Conservation (phyloP, 2,329 filamentous ascomycete genomes). For the Trichoderma cornu-damae region DNA sequence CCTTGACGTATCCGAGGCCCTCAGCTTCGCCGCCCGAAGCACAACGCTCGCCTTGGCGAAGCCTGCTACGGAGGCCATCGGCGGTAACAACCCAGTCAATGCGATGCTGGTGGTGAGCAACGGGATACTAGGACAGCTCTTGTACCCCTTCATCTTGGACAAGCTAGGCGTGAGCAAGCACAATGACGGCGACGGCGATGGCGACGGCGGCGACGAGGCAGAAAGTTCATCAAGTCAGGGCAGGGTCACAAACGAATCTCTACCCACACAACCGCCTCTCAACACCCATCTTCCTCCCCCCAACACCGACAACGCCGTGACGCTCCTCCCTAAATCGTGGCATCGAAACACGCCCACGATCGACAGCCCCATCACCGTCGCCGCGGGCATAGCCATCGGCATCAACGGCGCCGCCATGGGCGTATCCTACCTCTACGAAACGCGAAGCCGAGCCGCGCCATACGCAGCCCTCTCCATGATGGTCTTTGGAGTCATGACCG, state of each 20-base stretch:
- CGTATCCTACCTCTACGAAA: constrained; percentile 53
- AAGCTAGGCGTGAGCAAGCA: constrained; percentile 26
- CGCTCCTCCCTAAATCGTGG: neutral
- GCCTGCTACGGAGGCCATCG: constrained; percentile 42
- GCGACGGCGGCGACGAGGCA: neutral
- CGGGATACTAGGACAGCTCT: constrained; percentile 42
- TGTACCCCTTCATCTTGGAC: constrained; percentile 35
- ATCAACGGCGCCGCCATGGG: constrained; percentile 59
- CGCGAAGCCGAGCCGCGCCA: constrained; percentile 47
- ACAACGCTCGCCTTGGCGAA: constrained; percentile 47
- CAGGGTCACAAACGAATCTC: neutral
- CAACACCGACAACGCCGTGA: neutral
- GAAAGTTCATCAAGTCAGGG: no score
- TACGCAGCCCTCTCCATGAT: constrained; percentile 56
- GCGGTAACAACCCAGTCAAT: constrained; percentile 44
- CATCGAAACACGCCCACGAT: constrained; percentile 19
- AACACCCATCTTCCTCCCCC: neutral
- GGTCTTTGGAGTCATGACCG: constrained; percentile 51
- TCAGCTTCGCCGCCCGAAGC: constrained; percentile 47
- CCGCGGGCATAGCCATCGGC: constrained; percentile 49
- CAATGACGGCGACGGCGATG: neutral
- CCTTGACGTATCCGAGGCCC: constrained; percentile 31
- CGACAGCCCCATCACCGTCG: constrained; percentile 38
- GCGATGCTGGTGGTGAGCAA: constrained; percentile 49
- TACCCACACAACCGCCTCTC: neutral